These are phyloP conservation scores for Combretum micranthum DNA, from an alignment of 345 rosid species.

Conservation along the genomic window DNA sequence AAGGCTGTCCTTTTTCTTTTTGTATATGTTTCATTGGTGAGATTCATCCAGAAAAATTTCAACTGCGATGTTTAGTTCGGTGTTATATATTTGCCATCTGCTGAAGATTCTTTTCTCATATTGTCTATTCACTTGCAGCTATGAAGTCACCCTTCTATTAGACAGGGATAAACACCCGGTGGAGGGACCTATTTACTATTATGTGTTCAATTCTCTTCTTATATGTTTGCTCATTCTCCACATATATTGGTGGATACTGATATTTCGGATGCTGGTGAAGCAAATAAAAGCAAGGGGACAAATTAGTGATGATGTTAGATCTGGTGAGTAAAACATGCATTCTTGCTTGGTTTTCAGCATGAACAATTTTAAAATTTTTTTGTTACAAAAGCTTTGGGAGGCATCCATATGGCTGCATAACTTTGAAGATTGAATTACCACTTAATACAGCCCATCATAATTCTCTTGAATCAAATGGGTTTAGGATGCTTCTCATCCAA, in stretches of 20 bases:
- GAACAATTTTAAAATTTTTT: too few relatives aligned
- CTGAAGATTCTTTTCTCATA: neutral
- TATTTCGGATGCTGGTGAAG: constrained; percentile 65
- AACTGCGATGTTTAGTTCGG: neutral
- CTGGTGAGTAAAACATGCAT: constrained; percentile 40
- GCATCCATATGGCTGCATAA: too few relatives aligned
- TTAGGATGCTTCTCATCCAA: too few relatives aligned
- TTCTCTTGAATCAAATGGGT: too few relatives aligned
- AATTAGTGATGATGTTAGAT: constrained; percentile 85
- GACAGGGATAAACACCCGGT: constrained; percentile 59
- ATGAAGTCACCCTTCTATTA: constrained; percentile 61
- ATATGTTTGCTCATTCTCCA: constrained; percentile 71
- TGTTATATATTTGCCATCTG: neutral
- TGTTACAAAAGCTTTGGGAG: too few relatives aligned
- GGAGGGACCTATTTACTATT: constrained; percentile 72
- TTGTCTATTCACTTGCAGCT: constrained; percentile 37
- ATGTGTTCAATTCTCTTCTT: constrained; percentile 72
- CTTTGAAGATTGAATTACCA: too few relatives aligned
- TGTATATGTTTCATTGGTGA: too few relatives aligned
- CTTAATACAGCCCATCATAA: too few relatives aligned
- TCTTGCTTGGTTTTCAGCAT: neutral
- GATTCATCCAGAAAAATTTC: too few relatives aligned
- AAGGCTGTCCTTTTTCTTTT: too few relatives aligned
- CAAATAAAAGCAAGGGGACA: constrained; percentile 77
- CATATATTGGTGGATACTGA: constrained; percentile 95